Evolutionary conservation across 176 grass and related monocot species (phyloP), one percentile per base, ranked within the genome.

Genomic region (Canna indica): DNA sequence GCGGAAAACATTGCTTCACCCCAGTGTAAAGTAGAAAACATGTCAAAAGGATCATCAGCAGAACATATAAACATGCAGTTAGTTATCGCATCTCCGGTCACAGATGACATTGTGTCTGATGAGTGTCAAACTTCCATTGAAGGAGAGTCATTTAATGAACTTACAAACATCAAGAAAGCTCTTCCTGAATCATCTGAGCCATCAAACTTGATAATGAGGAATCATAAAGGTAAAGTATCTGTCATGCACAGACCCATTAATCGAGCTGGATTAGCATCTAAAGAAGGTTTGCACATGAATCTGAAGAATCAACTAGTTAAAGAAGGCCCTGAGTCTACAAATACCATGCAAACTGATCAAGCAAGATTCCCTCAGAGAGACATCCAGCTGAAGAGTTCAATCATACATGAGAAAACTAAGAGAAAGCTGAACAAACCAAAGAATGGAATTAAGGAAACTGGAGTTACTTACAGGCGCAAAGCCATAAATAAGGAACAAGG

Each of bases 121-220:
- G 7, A 67, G 18, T 61, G 27, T 61, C 35, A 10, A 67, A 44
- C 30, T 26, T 22, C 33, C 11, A 67, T 27, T 12, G 24, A 16
- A 67, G 36, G 27, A 8, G 50, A 65, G 44, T 22, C 46, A 42
- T 69, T 6, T 67, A 36, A 26, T 67, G 6, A 41, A 39, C 22
- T 14, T 22, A 25, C 35, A 10, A 7, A 67, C 36, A 67, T 11
- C 20, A n/a, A 34, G 36, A 67, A 67, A 30, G 24, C n/a, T 67
- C 18, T 39, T 41, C 34, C 8, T 39, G 30, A 13, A 42, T 67
- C 34, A 39, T 67, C 65, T 69, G 26, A 78, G 28, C 26, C 48
- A 22, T 38, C 66, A 78, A 46, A 11, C 35, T 34, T 71, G 72
- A 39, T 33, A 30, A 15, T 36, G 60, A 72, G 56, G 35, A 59